A percentile compares a stretch with the other conserved stretches of the same genome.
Evolutionary conservation across 768 basidiomycete genomes (phyloP).

Genomic region (Chiua virens): DNA sequence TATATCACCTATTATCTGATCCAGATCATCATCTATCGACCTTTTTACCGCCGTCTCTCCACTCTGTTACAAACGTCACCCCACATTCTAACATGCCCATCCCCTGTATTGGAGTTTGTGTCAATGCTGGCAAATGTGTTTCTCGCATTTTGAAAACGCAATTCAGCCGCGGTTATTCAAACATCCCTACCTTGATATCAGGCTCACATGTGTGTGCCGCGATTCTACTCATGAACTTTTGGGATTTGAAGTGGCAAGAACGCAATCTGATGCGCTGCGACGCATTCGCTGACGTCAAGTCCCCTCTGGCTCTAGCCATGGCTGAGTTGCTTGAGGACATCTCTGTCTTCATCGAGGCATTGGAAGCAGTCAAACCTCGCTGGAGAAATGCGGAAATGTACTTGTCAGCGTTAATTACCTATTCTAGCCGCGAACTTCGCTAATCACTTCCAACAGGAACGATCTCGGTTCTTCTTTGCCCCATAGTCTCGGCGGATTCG

Average conservation of each 20-base stretch:
- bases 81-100: slow-evolving; percentile 36
- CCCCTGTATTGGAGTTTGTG: slow-evolving; percentile 58
- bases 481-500: slow-evolving; percentile 23
- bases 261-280: slow-evolving; percentile 29
- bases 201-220: slow-evolving; percentile 51
- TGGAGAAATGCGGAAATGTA: slow-evolving; percentile 35
- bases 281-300: slow-evolving; percentile 29
- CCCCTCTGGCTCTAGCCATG: slow-evolving; percentile 29
- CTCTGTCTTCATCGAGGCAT: slow-evolving; percentile 28
- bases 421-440: slow-evolving; percentile 28
- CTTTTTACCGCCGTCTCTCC: slow-evolving; percentile 50
- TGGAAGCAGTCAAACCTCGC: slow-evolving; percentile 27
- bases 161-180: slow-evolving; percentile 43
- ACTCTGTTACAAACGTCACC: slow-evolving; percentile 20
- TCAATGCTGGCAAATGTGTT: slow-evolving; percentile 59
- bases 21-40: slow-evolving; percentile 69
- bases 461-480: slow-evolving; percentile 30
- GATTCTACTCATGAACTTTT: slow-evolving; percentile 54
- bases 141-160: slow-evolving; percentile 58
- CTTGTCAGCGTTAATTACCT: slow-evolving; percentile 31
- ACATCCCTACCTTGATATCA: slow-evolving; percentile 44
- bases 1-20: slow-evolving; percentile 59
- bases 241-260: slow-evolving; percentile 54
- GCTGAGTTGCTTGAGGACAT: slow-evolving; percentile 31
- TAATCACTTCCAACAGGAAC: slow-evolving; percentile 30